These are phyloP conservation scores for Lasiodiplodia sp. DNA, from an alignment of 2,329 filamentous ascomycete genomes.

Conservation along the genomic window DNA sequence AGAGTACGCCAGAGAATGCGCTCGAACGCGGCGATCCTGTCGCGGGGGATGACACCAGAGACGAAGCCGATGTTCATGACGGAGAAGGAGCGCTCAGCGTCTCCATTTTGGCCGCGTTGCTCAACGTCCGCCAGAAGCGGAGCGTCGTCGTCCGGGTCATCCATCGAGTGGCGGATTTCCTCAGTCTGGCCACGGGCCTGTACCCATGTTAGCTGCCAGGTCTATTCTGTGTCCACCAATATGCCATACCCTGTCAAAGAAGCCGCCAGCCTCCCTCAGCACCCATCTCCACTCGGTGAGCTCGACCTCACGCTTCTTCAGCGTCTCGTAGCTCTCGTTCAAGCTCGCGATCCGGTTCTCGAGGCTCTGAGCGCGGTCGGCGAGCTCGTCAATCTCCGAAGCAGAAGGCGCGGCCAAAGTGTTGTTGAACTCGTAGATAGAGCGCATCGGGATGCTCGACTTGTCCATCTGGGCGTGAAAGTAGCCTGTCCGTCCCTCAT, in stretches of 20 bases:
- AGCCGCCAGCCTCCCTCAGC: constrained; percentile 91
- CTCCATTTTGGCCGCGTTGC: constrained; percentile 75
- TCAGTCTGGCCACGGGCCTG: constrained; percentile 92
- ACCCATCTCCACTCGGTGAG: constrained; percentile 99
- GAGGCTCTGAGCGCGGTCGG: constrained; percentile 88
- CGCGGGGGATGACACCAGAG: constrained; percentile 90
- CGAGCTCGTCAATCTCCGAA: constrained; percentile 93
- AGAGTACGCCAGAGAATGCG: constrained; percentile 97
- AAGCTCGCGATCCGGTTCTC: constrained; percentile 90
- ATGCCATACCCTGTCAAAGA: constrained; percentile 77
- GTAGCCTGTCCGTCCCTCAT: constrained; percentile 67
- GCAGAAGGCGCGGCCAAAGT: constrained; percentile 87
- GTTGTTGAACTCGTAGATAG: constrained; percentile 89
- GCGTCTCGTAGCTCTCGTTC: constrained; percentile 97
- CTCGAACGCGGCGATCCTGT: constrained; percentile 94
- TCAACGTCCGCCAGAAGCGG: constrained; percentile 93
- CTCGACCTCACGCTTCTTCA: constrained; percentile 97
- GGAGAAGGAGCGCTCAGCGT: constrained; percentile 84
- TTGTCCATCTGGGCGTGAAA: constrained; percentile 98
- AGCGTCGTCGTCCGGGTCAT: constrained; percentile 88
- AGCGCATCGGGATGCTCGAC: constrained; percentile 81
- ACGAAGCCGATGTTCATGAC: constrained; percentile 99
- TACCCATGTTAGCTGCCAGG: constrained; percentile 20
- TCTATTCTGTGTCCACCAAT: neutral
- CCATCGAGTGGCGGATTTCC: constrained; percentile 89